Evolutionary conservation across 2,329 filamentous ascomycete species (phyloP).

Genomic region (Spiromastix sp.): DNA sequence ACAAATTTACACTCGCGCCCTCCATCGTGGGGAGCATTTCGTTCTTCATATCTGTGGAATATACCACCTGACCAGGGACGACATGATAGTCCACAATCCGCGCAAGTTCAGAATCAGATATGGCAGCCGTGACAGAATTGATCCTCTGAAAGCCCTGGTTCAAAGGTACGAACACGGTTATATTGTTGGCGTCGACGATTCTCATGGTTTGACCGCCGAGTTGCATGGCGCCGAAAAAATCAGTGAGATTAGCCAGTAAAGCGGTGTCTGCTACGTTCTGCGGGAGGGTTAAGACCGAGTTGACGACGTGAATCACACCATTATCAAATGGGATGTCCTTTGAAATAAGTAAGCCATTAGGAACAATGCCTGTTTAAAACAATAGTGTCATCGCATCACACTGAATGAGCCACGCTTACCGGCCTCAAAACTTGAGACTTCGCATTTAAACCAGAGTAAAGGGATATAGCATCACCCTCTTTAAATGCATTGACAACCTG

Average conservation of each 20-base stretch:
- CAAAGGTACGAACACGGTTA: conserved; percentile 11
- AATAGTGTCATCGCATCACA: too few relatives aligned
- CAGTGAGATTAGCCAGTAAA: conserved; percentile 34
- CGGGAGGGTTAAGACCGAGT: conserved; percentile 40
- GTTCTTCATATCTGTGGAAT: conserved; percentile 38
- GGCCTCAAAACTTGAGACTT: conserved; percentile 40
- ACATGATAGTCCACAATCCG: conserved; percentile 56
- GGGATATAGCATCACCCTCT: conserved; percentile 36
- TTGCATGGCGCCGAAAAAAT: conserved; percentile 38
- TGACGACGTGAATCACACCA: conserved; percentile 45
- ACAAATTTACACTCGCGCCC: conserved; percentile 39
- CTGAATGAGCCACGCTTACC: conserved; percentile 37
- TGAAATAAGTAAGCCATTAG: not conserved
- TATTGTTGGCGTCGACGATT: conserved; percentile 34
- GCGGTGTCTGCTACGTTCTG: conserved; percentile 33
- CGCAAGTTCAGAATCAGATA: conserved; percentile 34
- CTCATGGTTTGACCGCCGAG: conserved; percentile 24
- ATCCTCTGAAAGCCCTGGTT: conserved; percentile 10
- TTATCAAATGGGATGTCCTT: conserved; percentile 46
- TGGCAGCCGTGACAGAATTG: conserved; percentile 8
- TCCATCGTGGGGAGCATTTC: conserved; percentile 28
- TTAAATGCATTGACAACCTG: conserved; percentile 44
- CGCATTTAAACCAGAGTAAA: conserved; percentile 37
- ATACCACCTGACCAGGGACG: conserved; percentile 44
- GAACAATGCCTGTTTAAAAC: too few relatives aligned